phyloP scores from a whole-genome alignment of 192 early-diverging fungal species.

The Paraglomus occultum region DNA sequence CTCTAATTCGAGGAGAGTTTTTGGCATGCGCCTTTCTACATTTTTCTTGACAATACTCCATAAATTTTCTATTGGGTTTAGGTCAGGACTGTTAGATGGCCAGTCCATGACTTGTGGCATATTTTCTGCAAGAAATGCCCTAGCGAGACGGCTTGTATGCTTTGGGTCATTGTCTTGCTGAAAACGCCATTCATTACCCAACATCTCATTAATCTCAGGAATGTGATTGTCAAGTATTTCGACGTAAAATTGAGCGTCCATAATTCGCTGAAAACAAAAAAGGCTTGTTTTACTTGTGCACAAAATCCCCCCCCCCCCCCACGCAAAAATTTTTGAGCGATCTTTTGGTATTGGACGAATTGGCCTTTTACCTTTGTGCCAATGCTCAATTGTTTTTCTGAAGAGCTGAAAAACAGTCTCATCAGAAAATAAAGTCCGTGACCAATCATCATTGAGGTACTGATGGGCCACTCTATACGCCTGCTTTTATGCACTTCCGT shows the following conservation, averaged over 20 bases:
- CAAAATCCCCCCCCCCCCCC: neutral
- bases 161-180: neutral
- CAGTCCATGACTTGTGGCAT: conserved; percentile 1
- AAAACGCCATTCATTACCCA: neutral
- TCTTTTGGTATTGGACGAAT: neutral
- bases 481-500: no score
- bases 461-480: no score
- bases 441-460: conserved; percentile 3
- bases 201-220: neutral
- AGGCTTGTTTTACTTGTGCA: neutral
- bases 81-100: conserved; percentile 7
- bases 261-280: conserved; percentile 14
- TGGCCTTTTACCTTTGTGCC: neutral
- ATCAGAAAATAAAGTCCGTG: neutral
- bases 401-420: neutral
- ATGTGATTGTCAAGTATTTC: neutral
- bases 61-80: neutral
- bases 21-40: neutral
- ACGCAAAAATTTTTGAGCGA: neutral
- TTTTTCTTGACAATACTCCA: no score
- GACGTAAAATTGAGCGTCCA: neutral
- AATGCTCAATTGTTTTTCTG: neutral
- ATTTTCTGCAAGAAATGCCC: no score
- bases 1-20: neutral
- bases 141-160: no score